Percentiles rank a stretch among this genome's conserved stretches.
phyloP scores from a whole-genome alignment of 169 alveolate species.

The Theileria annulata region DNA sequence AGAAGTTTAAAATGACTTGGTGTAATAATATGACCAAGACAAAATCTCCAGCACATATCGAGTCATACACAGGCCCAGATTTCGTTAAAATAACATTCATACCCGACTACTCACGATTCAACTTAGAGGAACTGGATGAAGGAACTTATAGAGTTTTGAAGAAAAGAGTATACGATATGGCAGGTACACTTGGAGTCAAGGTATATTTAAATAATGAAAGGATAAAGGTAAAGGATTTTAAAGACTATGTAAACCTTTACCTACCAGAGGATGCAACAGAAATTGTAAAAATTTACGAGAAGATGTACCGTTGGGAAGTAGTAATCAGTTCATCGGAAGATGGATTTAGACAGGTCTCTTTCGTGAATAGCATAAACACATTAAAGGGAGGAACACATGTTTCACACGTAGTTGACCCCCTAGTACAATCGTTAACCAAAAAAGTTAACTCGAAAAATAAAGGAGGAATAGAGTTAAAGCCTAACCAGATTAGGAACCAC shows the following conservation, averaged over 20 bases:
- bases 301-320: conserved; percentile 83
- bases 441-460: conserved; percentile 93
- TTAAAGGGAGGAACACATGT: conserved; percentile 99
- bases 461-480: conserved; percentile 90
- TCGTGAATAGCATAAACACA: conserved; percentile 98
- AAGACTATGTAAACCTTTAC: conserved; percentile 92
- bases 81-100: conserved; percentile 92
- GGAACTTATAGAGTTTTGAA: conserved; percentile 89
- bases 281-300: conserved; percentile 74
- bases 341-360: conserved; percentile 95
- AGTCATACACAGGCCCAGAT: conserved; percentile 80
- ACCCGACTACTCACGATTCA: conserved; percentile 94
- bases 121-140: conserved; percentile 87
- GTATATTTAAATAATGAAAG: conserved; percentile 92
- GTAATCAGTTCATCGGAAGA: conserved; percentile 86
- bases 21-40: conserved; percentile 87
- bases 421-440: conserved; percentile 87
- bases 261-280: conserved; percentile 68
- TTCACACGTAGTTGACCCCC: conserved; percentile 92
- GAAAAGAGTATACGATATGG: conserved; percentile 98
- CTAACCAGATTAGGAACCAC: conserved; percentile 90
- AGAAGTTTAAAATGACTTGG: conserved; percentile 86
- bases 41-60: conserved; percentile 80
- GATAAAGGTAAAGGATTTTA: conserved; percentile 88
- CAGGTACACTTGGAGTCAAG: conserved; percentile 95